Evolutionary conservation across 2,329 filamentous ascomycete genomes (phyloP).

Genomic region (Daldinia sp.): DNA sequence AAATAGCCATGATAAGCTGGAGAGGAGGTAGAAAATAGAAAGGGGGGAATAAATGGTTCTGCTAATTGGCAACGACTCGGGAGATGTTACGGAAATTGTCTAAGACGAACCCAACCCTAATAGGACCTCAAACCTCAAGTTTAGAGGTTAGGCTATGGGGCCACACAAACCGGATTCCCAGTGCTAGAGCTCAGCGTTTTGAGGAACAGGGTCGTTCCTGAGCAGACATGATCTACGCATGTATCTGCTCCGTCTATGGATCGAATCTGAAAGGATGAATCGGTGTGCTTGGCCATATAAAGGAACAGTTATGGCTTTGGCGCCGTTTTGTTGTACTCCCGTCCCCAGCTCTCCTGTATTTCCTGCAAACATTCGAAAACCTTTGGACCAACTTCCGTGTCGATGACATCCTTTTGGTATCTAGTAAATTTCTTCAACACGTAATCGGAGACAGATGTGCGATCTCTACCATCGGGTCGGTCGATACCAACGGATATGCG

Average conservation of each 20-base stretch:
- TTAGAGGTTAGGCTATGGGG: background rate
- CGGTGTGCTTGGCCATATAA: background rate
- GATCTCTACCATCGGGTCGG: slow-evolving; percentile 77
- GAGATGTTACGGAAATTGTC: background rate
- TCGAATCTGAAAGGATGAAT: background rate
- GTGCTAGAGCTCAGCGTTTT: background rate
- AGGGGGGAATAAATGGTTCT: background rate
- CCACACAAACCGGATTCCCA: background rate
- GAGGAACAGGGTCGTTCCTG: background rate
- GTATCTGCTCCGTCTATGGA: background rate
- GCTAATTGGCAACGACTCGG: background rate
- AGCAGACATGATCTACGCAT: background rate
- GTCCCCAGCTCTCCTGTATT: slow-evolving; percentile 57
- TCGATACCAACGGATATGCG: slow-evolving; percentile 88
- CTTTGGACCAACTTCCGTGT: slow-evolving; percentile 63
- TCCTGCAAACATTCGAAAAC: slow-evolving; percentile 64
- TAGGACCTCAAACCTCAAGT: background rate
- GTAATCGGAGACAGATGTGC: slow-evolving; percentile 77
- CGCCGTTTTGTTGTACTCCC: slow-evolving; percentile 3
- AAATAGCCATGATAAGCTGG: too few species aligned
- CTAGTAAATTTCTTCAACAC: slow-evolving; percentile 77
- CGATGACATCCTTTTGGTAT: slow-evolving; percentile 64
- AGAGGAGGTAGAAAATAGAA: background rate
- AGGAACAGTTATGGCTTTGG: background rate
- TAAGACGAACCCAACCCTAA: background rate